phyloP scores from a whole-genome alignment of 768 basidiomycete species.

The Sporobolomyces phaffii region DNA sequence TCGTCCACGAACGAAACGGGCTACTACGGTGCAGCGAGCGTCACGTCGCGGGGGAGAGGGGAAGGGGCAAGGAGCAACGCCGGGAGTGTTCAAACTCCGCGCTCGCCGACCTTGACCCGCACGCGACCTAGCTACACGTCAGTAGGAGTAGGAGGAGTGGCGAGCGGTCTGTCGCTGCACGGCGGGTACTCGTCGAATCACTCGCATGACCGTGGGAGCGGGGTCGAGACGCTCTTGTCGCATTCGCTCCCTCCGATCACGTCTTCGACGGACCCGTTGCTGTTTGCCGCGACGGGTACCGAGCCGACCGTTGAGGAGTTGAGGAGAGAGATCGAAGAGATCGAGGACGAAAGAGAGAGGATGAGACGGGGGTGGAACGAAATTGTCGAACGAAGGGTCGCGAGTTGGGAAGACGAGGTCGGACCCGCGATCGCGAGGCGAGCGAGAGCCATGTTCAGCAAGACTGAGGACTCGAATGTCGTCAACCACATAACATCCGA shows the following conservation, averaged over 20 bases:
- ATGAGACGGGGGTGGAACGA: slow-evolving; percentile 3
- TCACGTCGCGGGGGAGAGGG: neutral
- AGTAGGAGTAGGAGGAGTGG: neutral
- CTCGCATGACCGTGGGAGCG: neutral
- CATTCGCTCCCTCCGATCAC: slow-evolving; percentile 12
- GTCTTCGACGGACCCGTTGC: slow-evolving; percentile 16
- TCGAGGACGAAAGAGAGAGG: slow-evolving; percentile 24
- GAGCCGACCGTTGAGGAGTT: neutral
- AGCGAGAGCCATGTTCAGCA: neutral
- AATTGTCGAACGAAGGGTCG: neutral
- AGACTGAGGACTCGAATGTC: neutral
- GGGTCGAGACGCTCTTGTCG: neutral
- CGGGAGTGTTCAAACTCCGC: neutral
- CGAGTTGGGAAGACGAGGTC: neutral
- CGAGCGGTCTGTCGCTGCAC: neutral
- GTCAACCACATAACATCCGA: too few species aligned
- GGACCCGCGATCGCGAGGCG: neutral
- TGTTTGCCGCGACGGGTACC: slow-evolving; percentile 10
- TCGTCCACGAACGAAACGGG: neutral
- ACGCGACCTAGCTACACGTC: neutral
- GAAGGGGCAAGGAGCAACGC: neutral
- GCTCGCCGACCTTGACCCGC: neutral
- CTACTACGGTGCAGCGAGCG: neutral
- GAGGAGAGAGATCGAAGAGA: slow-evolving; percentile 3
- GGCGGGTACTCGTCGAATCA: neutral